phyloP scores from a whole-genome alignment of 352 stramenopile species.

The Phytophthora constricta region DNA sequence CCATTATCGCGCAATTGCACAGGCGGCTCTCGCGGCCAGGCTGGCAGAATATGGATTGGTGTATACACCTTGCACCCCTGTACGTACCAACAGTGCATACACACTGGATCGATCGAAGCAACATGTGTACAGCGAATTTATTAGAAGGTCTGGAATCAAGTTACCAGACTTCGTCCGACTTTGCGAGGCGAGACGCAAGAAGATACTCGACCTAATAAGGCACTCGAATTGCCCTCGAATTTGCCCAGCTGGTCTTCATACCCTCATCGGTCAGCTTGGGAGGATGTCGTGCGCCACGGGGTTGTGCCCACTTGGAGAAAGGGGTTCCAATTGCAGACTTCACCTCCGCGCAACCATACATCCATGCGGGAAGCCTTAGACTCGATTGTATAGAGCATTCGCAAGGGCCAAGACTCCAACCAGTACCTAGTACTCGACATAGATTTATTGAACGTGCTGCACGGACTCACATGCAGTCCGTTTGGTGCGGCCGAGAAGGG shows the following conservation, averaged over 20 bases:
- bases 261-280: neutral
- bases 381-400: neutral
- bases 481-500: neutral
- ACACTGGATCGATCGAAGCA: no score
- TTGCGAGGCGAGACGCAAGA: neutral
- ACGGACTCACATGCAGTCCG: neutral
- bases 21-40: no score
- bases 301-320: neutral
- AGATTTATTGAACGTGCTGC: neutral
- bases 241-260: neutral
- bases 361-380: neutral
- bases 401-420: neutral
- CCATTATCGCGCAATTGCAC: no score
- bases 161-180: neutral
- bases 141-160: neutral
- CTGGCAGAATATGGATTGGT: no score
- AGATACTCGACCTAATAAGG: neutral
- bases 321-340: neutral
- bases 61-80: neutral
- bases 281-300: neutral
- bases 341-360: neutral
- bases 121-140: neutral
- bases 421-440: neutral
- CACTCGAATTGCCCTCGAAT: neutral
- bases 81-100: neutral